Conservation (phyloP, 2,329 filamentous ascomycete species). For the Zalaria sp. region DNA sequence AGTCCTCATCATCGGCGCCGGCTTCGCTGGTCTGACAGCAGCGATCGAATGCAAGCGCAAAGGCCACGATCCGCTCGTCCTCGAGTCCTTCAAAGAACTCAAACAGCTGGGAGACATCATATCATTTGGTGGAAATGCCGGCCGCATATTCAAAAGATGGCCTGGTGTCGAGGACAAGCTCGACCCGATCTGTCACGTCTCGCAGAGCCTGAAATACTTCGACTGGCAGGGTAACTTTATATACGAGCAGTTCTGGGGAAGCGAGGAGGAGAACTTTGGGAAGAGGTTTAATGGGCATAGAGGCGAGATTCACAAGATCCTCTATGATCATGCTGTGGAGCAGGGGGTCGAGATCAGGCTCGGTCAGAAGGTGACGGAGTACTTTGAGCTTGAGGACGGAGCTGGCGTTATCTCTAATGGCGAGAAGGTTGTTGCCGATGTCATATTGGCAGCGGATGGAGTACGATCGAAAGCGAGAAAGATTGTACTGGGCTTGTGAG, state of each 20-base stretch:
- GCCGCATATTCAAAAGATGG: conserved; percentile 48
- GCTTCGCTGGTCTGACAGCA: conserved; percentile 47
- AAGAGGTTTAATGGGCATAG: conserved; percentile 20
- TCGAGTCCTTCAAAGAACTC: conserved; percentile 42
- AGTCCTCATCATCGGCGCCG: conserved; percentile 18
- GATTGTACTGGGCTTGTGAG: conserved; percentile 34
- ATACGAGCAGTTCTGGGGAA: conserved; percentile 14
- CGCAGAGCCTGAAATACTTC: conserved; percentile 13
- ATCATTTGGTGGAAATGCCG: conserved; percentile 46
- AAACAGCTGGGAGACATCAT: conserved; percentile 49
- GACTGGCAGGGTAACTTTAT: conserved; percentile 2
- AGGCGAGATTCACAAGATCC: conserved; percentile 20
- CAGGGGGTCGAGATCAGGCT: conserved; percentile 18
- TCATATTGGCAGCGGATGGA: conserved; percentile 39
- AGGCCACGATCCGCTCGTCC: conserved; percentile 44
- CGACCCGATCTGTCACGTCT: conserved; percentile 17
- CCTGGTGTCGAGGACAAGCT: conserved; percentile 7
- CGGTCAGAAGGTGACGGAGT: conserved; percentile 14
- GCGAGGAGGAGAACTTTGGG: conserved; percentile 15
- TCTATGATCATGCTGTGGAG: conserved; percentile 17
- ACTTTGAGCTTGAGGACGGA: conserved; percentile 14
- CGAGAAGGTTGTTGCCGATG: conserved; percentile 27
- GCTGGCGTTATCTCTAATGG: conserved; percentile 16
- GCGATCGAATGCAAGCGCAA: conserved; percentile 50
- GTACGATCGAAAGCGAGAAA: conserved; percentile 37